These are phyloP conservation scores for Shiraia bambusicola DNA, from an alignment of 2,329 filamentous ascomycete species.

Conservation along the genomic window DNA sequence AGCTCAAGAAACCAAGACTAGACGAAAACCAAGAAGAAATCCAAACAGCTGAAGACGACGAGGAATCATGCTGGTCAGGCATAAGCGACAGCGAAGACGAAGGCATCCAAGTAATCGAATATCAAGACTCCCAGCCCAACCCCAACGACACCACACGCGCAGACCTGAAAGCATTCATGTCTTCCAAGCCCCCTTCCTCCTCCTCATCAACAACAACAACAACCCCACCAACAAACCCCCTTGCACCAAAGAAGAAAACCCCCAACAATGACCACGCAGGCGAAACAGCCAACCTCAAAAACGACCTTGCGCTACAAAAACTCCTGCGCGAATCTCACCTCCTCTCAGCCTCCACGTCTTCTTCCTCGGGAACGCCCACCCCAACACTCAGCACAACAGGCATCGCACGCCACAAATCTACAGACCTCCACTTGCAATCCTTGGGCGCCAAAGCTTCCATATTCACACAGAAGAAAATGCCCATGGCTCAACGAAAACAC, in stretches of 20 bases:
- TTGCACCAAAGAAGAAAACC: slow-evolving; percentile 19
- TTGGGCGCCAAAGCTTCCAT: slow-evolving; percentile 77
- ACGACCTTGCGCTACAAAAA: slow-evolving; percentile 88
- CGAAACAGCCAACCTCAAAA: slow-evolving; percentile 71
- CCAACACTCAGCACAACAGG: slow-evolving; percentile 57
- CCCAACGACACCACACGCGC: slow-evolving; percentile 48
- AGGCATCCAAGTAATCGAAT: slow-evolving; percentile 49
- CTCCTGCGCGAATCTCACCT: slow-evolving; percentile 91
- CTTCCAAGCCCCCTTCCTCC: slow-evolving; percentile 54
- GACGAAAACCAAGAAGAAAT: slow-evolving; percentile 32
- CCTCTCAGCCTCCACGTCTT: slow-evolving; percentile 60
- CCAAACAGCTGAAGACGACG: slow-evolving; percentile 33
- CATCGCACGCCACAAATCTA: slow-evolving; percentile 74
- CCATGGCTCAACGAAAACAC: slow-evolving; percentile 82
- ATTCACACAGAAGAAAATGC: slow-evolving; percentile 81
- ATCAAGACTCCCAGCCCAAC: slow-evolving; percentile 26
- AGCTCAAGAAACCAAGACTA: slow-evolving; percentile 32
- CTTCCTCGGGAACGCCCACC: slow-evolving; percentile 47
- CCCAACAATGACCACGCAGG: slow-evolving; percentile 53
- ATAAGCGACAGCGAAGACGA: slow-evolving; percentile 49
- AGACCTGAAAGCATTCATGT: slow-evolving; percentile 78
- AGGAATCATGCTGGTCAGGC: slow-evolving; percentile 63
- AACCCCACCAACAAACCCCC: slow-evolving; percentile 8
- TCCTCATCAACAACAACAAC: too few species aligned
- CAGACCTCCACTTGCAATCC: slow-evolving; percentile 79